Evolutionary conservation across 306 rosid species (phyloP), one percentile per base, ranked within the genome.

Genomic region (Cucurbita ficifolia): DNA sequence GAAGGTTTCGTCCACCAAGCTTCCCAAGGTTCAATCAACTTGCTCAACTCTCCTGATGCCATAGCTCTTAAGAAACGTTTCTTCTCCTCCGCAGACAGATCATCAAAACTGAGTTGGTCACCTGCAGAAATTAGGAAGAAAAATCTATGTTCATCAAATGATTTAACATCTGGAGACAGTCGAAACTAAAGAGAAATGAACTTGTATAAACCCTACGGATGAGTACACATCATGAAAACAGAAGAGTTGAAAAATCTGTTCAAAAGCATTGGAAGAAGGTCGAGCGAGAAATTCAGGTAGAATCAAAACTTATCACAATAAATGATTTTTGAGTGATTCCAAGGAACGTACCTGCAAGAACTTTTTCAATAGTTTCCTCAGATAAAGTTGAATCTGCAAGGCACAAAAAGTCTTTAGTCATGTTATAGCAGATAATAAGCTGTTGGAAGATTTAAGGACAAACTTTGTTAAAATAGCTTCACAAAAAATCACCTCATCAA

Each of bases 11-110:
- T 75, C 98, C 98, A 93, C 98, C 98, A 94, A 5, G 97, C 96
- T 76, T 94, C 98, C 96, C 96, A 94, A 75, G 98, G 98, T 72
- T 88, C 75, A 70, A 94, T 79, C 96, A 94, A 84, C 86, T 84
- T 94, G 86, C 96, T 90, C 74, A 94, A 69, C 80, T 89, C 97
- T 43, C 98, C 98, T 21, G 83, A 84, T 63, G 88, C 92, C 81
- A 90, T 72, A 19, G 98, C 98, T 83, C 96, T 86, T 63, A 83
- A 88, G 79, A 89, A 90, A 43, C 11, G 89, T 67, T 89, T 90
- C 88, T 90, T 94, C 73, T 88, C 97, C 84, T 86, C 94, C 48
- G 64, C 61, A 18, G 97, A 86, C 74, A 90, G 79, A 85, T 86
- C 98, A 78, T 89, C 92, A 75, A 90, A 84, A 80, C 51, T 78